phyloP scores from a whole-genome alignment of 1,139 yeast species.

The Pichiaceae sp. region DNA sequence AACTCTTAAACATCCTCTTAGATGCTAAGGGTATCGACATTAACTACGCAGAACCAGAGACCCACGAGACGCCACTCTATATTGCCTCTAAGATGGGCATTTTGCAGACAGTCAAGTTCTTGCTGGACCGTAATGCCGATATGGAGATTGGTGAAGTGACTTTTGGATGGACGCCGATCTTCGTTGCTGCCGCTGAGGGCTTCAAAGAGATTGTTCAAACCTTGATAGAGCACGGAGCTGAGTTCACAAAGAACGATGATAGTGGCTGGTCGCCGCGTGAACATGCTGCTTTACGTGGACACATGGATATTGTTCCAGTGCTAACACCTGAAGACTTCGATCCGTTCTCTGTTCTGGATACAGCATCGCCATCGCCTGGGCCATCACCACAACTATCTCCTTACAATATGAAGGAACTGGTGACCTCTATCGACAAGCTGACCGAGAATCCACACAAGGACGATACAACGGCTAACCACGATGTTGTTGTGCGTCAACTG shows the following conservation, averaged over 20 bases:
- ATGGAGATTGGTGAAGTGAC: slow-evolving; percentile 69
- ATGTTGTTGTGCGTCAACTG: background rate
- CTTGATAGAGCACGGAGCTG: slow-evolving; percentile 47
- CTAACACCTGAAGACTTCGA: slow-evolving; percentile 35
- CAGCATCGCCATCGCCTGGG: slow-evolving; percentile 10
- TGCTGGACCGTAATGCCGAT: slow-evolving; percentile 55
- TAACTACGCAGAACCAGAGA: slow-evolving; percentile 50
- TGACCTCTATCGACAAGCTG: slow-evolving; percentile 17
- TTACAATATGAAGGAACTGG: slow-evolving; percentile 11
- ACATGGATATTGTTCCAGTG: slow-evolving; percentile 57
- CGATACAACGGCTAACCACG: background rate
- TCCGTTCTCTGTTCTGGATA: slow-evolving; percentile 20
- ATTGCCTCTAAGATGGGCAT: slow-evolving; percentile 65
- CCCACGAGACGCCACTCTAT: slow-evolving; percentile 72
- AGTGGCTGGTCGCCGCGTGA: slow-evolving; percentile 98
- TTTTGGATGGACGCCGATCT: slow-evolving; percentile 94
- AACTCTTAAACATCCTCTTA: slow-evolving; percentile 47
- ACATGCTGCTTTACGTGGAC: slow-evolving; percentile 90
- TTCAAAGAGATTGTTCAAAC: slow-evolving; percentile 45
- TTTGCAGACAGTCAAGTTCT: slow-evolving; percentile 43
- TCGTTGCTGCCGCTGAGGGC: slow-evolving; percentile 89
- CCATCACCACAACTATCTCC: slow-evolving; percentile 18
- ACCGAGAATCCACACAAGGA: slow-evolving; percentile 10
- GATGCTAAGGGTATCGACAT: slow-evolving; percentile 54
- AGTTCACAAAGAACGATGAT: slow-evolving; percentile 54